Evolutionary conservation across 2,329 filamentous ascomycete species (phyloP).

Genomic region (Talaromyces funiculosus): DNA sequence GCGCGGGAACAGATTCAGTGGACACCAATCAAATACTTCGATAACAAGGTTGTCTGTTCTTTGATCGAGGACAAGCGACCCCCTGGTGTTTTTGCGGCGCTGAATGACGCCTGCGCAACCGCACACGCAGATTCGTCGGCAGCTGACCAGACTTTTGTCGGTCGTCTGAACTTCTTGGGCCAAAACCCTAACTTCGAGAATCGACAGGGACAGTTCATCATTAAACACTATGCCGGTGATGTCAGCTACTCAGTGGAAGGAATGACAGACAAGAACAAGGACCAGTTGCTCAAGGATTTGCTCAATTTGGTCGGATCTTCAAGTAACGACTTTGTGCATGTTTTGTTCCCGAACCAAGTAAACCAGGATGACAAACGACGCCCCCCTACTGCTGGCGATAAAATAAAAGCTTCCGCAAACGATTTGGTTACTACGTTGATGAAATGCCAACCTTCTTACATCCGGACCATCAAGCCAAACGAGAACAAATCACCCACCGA

Average conservation of each 20-base stretch:
- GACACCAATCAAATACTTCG: conserved; percentile 99
- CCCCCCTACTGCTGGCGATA: conserved; percentile 90
- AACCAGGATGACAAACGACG: conserved; percentile 93
- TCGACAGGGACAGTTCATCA: conserved; percentile 91
- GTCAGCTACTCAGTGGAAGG: conserved; percentile 91
- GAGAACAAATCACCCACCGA: conserved; percentile 95
- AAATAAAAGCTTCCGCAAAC: conserved; percentile 92
- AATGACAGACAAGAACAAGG: conserved; percentile 99
- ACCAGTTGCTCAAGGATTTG: conserved; percentile 89
- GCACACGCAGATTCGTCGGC: conserved; percentile 91
- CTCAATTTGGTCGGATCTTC: conserved; percentile 80
- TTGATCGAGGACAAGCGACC: conserved; percentile 89
- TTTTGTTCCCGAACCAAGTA: conserved; percentile 84
- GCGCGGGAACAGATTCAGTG: conserved; percentile 93
- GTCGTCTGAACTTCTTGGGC: conserved; percentile 81
- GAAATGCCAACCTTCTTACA: conserved; percentile 96
- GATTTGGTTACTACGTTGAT: conserved; percentile 90
- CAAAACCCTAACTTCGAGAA: conserved; percentile 83
- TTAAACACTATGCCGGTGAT: conserved; percentile 98
- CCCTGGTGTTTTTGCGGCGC: conserved; percentile 84
- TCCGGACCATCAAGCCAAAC: conserved; percentile 98
- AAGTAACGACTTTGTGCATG: conserved; percentile 78
- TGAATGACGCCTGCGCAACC: conserved; percentile 98
- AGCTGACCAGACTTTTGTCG: conserved; percentile 93
- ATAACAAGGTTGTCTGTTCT: conserved; percentile 98